phyloP scores from a whole-genome alignment of 23 red algal species.

The Gracilaria caudata region DNA sequence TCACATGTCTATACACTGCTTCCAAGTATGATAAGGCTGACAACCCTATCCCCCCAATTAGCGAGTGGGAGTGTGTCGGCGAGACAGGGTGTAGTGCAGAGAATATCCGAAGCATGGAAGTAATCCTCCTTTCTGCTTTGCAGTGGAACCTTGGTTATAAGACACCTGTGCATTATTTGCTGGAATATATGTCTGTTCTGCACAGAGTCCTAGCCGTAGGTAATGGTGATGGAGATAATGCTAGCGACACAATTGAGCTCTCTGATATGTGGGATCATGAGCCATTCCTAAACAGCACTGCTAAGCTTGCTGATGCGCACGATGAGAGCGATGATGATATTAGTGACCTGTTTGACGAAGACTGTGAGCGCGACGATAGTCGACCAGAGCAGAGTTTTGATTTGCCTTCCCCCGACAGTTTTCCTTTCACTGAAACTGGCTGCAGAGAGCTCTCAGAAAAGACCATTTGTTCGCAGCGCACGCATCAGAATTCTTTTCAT shows the following conservation, averaged over 20 bases:
- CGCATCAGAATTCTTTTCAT: neutral
- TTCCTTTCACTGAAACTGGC: neutral
- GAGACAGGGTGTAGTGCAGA: conserved; percentile 19
- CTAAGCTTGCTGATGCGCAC: neutral
- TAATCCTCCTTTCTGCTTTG: conserved; percentile 28
- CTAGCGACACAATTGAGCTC: neutral
- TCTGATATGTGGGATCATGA: neutral
- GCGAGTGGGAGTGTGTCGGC: conserved; percentile 17
- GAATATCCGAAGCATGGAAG: conserved; percentile 30
- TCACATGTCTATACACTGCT: conserved; percentile 30
- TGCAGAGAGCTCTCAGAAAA: neutral
- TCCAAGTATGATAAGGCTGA: conserved; percentile 44
- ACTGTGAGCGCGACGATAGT: neutral
- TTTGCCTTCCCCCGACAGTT: neutral
- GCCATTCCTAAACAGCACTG: neutral
- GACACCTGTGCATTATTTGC: conserved; percentile 40
- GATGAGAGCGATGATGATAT: conserved; percentile 11
- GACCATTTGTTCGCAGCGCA: neutral
- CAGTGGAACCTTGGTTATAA: conserved; percentile 35
- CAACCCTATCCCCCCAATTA: neutral
- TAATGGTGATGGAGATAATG: neutral
- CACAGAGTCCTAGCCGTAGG: conserved; percentile 3
- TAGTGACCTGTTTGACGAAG: conserved; percentile 22
- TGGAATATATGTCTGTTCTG: conserved; percentile 44
- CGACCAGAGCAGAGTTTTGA: neutral